Percentiles rank a stretch among this genome's conserved stretches.
Evolutionary conservation across 352 stramenopile species (phyloP).

Genomic region (Phytophthora tubulina): DNA sequence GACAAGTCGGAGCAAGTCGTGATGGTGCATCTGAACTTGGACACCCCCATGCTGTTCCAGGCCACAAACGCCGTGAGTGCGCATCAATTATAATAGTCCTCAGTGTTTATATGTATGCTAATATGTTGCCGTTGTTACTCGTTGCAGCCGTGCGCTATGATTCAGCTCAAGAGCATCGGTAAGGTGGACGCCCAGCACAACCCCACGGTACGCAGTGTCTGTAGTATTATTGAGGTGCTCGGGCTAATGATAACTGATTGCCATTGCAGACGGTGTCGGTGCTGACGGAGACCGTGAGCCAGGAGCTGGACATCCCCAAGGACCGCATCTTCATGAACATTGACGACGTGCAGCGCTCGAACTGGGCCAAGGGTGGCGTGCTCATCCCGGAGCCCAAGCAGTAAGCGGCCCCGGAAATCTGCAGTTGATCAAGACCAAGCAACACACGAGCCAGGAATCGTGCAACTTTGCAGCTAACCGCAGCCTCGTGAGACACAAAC

Average conservation of each 20-base stretch:
- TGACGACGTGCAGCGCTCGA: slow-evolving; percentile 54
- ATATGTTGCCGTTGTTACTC: slow-evolving; percentile 7
- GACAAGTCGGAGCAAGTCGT: slow-evolving; percentile 64
- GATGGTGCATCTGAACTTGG: slow-evolving; percentile 66
- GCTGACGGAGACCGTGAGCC: slow-evolving; percentile 53
- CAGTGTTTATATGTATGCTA: not conserved
- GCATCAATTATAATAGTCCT: too few relatives aligned
- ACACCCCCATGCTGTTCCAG: slow-evolving; percentile 65
- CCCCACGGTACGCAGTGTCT: slow-evolving; percentile 39
- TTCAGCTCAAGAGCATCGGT: slow-evolving; percentile 60
- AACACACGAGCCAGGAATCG: not conserved
- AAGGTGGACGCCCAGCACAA: slow-evolving; percentile 63
- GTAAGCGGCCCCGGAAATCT: slow-evolving; percentile 8
- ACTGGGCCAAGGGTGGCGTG: slow-evolving; percentile 57
- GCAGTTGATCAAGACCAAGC: not conserved
- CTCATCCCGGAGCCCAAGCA: slow-evolving; percentile 48
- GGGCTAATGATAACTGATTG: not conserved
- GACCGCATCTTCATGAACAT: slow-evolving; percentile 71
- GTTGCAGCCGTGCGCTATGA: slow-evolving; percentile 64
- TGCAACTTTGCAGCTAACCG: too few relatives aligned
- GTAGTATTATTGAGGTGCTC: not conserved
- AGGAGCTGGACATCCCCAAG: slow-evolving; percentile 47
- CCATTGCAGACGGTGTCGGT: slow-evolving; percentile 49
- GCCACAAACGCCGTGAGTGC: slow-evolving; percentile 53
- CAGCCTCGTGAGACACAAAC: too few relatives aligned